Base-by-base conservation (phyloP, 2,329 filamentous ascomycete genomes). In the Verticillium tricorpus region DNA sequence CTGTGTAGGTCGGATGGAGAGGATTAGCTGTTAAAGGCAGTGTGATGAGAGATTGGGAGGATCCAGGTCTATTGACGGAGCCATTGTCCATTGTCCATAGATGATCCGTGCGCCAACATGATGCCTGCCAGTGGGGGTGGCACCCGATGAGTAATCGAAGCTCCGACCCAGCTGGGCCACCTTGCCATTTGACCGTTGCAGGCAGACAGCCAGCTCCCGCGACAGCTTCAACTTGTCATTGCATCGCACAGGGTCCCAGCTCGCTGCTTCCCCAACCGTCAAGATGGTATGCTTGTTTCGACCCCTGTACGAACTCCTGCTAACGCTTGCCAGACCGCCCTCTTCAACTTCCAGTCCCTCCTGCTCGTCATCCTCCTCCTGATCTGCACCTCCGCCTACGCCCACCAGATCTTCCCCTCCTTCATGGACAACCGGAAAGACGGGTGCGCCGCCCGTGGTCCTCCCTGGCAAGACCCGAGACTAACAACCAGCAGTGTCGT, bases 281-380 rank as follows among this genome's bases (percentile, higher is more conserved):
- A 67, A 55, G 56, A 72, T 74, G 72, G 72, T 69, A 63, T 34
- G 63, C 62, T 54, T 37, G 28, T 12, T 28, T 12, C 1, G 25
- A 37, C 17, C 19, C 28, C 9, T 14, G 8, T 9, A 19, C 12
- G 22, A 14, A 14, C 35, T 11, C 8, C 40, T 59, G 37, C 64
- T 65, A 39, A 65, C 14, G 57, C 55, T 39, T 37, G 60, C 25
- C 71, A 97, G 95, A 91, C 95, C 63, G 95, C 95, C 61, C 89
- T 99, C 72, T 97, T 99, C 88, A 98, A 98, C 80, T 98, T 99
- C 82, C 93, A 97, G 78, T 96, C 93, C 63, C 90, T 98, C 69
- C 86, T 99, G 69, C 87, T 98, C 70, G 94, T 97, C 68, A 88
- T 99, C 71, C 88, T 99, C 59, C 89, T 99, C 69, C 87, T 96